Conservation (phyloP, 306 rosid genomes). For the Alnus rubra region DNA sequence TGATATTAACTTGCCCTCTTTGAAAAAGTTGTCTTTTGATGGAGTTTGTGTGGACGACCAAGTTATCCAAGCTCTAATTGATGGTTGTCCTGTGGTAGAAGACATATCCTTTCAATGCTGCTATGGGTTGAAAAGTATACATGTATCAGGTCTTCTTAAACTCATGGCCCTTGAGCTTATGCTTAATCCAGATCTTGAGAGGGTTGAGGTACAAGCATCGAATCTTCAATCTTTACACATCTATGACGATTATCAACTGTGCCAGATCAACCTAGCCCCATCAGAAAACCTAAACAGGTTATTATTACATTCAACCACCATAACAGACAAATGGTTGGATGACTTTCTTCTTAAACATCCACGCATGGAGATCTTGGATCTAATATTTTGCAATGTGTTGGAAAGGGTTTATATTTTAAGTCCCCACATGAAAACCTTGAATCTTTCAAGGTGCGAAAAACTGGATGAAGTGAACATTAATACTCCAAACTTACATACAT, state of each 20-base stretch:
- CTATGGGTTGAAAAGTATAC: background rate
- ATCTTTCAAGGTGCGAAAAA: conserved; percentile 5
- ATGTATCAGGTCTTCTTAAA: background rate
- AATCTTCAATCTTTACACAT: background rate
- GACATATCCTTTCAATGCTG: background rate
- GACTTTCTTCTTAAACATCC: conserved; percentile 24
- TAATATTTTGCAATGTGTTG: conserved; percentile 18
- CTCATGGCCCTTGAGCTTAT: background rate
- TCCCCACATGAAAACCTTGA: conserved; percentile 16
- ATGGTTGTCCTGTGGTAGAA: conserved; percentile 1
- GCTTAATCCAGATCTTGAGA: background rate
- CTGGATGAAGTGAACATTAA: conserved; percentile 26
- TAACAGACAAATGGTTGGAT: conserved; percentile 29
- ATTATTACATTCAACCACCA: background rate
- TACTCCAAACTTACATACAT: conserved; percentile 25
- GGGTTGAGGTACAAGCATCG: background rate
- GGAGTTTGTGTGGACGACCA: background rate
- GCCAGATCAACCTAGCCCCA: too few relatives aligned
- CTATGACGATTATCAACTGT: too few relatives aligned
- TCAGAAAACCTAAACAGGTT: conserved; percentile 14
- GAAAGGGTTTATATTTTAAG: conserved; percentile 33
- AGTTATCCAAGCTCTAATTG: background rate
- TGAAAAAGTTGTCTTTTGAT: background rate
- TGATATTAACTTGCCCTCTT: background rate
- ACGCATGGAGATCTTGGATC: conserved; percentile 32